phyloP scores from a whole-genome alignment of 495 filamentous ascomycete species.

The Aspergillus kassunensis region DNA sequence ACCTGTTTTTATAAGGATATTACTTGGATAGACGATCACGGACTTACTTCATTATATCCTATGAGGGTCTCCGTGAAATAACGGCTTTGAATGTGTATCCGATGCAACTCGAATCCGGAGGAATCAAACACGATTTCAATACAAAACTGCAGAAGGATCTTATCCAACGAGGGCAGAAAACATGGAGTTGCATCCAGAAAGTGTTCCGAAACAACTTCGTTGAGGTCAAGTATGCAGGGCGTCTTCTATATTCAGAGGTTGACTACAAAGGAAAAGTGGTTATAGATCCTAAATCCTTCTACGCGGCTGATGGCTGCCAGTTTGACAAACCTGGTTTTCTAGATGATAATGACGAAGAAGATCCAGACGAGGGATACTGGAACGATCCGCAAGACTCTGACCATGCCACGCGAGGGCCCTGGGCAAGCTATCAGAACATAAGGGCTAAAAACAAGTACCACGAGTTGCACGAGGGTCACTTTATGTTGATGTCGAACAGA shows the following conservation, averaged over 20 bases:
- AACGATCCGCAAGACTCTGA: not conserved
- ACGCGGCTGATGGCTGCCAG: not conserved
- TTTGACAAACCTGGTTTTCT: not conserved
- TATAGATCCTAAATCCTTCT: not conserved
- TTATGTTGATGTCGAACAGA: not conserved
- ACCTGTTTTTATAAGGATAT: not conserved
- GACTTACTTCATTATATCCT: not conserved
- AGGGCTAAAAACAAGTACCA: not conserved
- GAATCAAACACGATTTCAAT: not conserved
- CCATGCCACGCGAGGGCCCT: not conserved
- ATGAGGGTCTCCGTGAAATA: not conserved
- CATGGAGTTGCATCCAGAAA: not conserved
- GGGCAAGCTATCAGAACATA: not conserved
- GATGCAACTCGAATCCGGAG: not conserved
- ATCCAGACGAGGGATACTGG: not conserved
- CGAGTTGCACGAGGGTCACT: not conserved
- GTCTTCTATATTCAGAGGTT: not conserved
- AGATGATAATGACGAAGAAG: not conserved
- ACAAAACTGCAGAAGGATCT: not conserved
- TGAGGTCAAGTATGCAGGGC: not conserved
- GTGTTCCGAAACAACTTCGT: not conserved
- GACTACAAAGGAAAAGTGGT: not conserved
- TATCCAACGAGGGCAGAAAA: not conserved
- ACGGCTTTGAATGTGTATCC: not conserved
- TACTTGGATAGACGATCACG: not conserved